Conservation (phyloP, 495 filamentous ascomycete species). For the Penicillium egyptiacum region DNA sequence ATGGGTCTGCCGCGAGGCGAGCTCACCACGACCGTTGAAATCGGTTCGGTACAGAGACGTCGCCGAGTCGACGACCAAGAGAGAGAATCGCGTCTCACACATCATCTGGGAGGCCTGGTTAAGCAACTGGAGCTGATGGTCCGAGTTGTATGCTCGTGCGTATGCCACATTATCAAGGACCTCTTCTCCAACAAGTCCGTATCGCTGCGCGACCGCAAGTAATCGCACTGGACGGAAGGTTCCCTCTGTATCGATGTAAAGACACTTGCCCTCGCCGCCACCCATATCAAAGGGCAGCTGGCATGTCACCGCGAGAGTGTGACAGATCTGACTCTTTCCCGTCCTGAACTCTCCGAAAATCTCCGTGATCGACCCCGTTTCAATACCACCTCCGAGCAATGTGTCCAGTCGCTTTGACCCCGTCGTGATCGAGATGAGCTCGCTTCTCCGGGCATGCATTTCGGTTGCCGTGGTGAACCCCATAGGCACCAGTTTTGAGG, state of each 20-base stretch:
- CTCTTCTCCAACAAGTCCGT: constrained; percentile 92
- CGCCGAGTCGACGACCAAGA: constrained; percentile 92
- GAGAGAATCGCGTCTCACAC: constrained; percentile 96
- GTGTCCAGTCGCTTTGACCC: constrained; percentile 97
- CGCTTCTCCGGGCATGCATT: constrained; percentile 95
- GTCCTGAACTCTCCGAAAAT: constrained; percentile 98
- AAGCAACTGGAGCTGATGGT: constrained; percentile 91
- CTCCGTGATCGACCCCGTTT: constrained; percentile 98
- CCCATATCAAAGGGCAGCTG: constrained; percentile 99
- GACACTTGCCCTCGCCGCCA: constrained; percentile 94
- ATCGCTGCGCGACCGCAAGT: constrained; percentile 88
- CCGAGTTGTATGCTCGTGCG: constrained; percentile 95
- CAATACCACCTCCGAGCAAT: constrained; percentile 87
- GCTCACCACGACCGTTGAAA: constrained; percentile 90
- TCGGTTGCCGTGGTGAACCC: constrained; percentile 99
- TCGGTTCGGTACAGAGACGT: constrained; percentile 95
- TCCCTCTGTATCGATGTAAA: constrained; percentile 99
- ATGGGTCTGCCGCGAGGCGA: constrained; percentile 86
- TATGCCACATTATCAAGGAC: constrained; percentile 98
- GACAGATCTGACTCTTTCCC: constrained; percentile 97
- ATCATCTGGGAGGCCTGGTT: constrained; percentile 98
- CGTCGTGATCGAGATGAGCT: constrained; percentile 96
- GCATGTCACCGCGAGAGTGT: constrained; percentile 97
- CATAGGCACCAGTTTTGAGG: constrained; percentile 95
- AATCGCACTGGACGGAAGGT: constrained; percentile 93